These are phyloP conservation scores for Macrocybe gigantea DNA, from an alignment of 768 basidiomycete genomes.

Conservation along the genomic window DNA sequence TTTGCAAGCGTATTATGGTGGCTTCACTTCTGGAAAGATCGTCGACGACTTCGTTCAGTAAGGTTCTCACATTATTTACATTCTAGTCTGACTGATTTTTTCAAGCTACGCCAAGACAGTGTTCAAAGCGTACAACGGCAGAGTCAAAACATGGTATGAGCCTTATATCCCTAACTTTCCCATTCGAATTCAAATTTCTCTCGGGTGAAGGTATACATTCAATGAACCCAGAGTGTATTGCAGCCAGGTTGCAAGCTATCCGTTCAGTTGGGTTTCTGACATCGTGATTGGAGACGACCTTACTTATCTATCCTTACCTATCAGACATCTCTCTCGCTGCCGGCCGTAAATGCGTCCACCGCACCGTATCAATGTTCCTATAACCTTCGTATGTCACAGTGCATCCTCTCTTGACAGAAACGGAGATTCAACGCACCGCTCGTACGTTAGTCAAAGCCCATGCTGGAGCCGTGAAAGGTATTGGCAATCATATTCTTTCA, in stretches of 20 bases:
- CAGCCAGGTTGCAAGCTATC: constrained; percentile 28
- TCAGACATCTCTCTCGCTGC: constrained; percentile 34
- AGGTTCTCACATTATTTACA: not conserved
- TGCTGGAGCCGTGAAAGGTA: constrained; percentile 44
- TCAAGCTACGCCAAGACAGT: constrained; percentile 42
- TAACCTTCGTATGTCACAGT: constrained; percentile 28
- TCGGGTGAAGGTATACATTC: constrained; percentile 38
- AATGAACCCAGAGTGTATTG: constrained; percentile 45
- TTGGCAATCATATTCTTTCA: not conserved
- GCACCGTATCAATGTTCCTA: constrained; percentile 41
- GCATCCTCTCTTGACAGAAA: not conserved
- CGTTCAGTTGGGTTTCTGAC: constrained; percentile 28
- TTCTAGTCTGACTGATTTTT: not conserved
- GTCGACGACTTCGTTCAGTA: constrained; percentile 45
- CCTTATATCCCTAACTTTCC: not conserved
- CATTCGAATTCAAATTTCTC: not conserved
- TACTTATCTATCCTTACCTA: not conserved
- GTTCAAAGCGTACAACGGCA: constrained; percentile 41
- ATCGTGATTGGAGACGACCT: not conserved
- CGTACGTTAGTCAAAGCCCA: constrained; percentile 35
- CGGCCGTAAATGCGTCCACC: constrained; percentile 32
- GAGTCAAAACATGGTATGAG: constrained; percentile 39
- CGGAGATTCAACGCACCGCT: not conserved
- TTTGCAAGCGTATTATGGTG: constrained; percentile 42
- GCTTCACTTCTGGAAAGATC: constrained; percentile 38